Conservation (phyloP, 106 monocot genomes). For the Apostasia shenzhenica region DNA sequence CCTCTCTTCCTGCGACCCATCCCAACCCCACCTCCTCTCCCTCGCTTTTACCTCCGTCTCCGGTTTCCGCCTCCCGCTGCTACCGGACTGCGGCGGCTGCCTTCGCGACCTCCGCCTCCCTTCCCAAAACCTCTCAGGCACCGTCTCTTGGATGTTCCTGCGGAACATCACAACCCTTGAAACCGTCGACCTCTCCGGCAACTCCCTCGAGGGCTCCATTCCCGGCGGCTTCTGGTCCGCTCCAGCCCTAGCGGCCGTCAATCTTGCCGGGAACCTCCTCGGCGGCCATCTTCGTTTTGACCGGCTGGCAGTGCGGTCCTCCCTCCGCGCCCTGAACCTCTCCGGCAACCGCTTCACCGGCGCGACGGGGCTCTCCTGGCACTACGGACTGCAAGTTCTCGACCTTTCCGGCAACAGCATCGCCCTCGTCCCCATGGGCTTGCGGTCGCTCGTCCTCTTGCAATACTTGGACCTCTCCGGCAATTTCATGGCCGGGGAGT, state of each 20-base stretch:
- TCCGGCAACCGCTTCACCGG: constrained; percentile 77
- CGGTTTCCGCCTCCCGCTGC: constrained; percentile 14
- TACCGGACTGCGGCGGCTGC: background rate
- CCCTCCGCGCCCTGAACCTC: constrained; percentile 28
- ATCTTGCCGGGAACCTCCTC: constrained; percentile 60
- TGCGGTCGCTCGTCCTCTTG: constrained; percentile 14
- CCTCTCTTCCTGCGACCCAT: constrained; percentile 17
- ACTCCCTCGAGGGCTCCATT: constrained; percentile 59
- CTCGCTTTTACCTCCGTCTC: constrained; percentile 35
- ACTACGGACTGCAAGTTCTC: constrained; percentile 23
- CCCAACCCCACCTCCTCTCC: constrained; percentile 20
- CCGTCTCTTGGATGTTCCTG: constrained; percentile 58
- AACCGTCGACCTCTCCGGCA: constrained; percentile 65
- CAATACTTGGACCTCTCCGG: constrained; percentile 41
- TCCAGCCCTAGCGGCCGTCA: constrained; percentile 39
- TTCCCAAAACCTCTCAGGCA: constrained; percentile 53
- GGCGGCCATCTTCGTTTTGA: constrained; percentile 59
- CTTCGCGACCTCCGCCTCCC: constrained; percentile 35
- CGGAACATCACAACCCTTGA: constrained; percentile 42
- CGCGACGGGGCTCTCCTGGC: constrained; percentile 13
- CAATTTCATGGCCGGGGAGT: constrained; percentile 53
- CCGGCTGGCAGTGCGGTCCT: too few species aligned
- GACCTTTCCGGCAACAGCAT: constrained; percentile 53
- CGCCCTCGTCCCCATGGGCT: constrained; percentile 8
- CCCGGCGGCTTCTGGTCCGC: constrained; percentile 59